phyloP scores from a whole-genome alignment of 805 yeast genomes.

The Ogataea populi-albae region DNA sequence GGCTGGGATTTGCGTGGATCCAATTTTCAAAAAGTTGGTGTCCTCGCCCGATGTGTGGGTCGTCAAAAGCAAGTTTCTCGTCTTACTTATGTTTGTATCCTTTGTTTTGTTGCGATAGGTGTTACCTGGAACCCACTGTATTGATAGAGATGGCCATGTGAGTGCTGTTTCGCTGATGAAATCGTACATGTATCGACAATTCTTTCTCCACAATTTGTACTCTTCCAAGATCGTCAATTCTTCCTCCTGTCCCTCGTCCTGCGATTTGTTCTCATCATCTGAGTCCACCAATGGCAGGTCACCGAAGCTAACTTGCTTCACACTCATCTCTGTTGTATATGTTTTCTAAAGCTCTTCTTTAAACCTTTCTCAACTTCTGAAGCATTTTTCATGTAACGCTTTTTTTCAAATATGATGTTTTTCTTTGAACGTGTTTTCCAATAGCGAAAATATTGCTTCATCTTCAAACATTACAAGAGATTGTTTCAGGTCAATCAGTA shows the following conservation, averaged over 20 bases:
- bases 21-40: conserved; percentile 61
- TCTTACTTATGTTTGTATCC: conserved; percentile 28
- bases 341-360: too few relatives aligned
- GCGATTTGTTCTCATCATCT: conserved; percentile 15
- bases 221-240: conserved; percentile 57
- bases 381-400: background rate
- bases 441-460: too few relatives aligned
- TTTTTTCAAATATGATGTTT: background rate
- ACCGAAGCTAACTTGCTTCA: conserved; percentile 24
- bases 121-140: conserved; percentile 67
- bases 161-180: conserved; percentile 77
- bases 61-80: conserved; percentile 57
- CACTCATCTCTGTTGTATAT: too few relatives aligned
- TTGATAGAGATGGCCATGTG: conserved; percentile 78
- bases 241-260: conserved; percentile 26
- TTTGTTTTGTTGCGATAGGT: conserved; percentile 25
- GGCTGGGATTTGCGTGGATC: conserved; percentile 56
- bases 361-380: too few relatives aligned
- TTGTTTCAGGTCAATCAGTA: too few relatives aligned
- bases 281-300: conserved; percentile 21
- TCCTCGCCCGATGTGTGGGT: conserved; percentile 76
- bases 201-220: conserved; percentile 76
- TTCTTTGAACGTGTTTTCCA: background rate
- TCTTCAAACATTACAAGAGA: too few relatives aligned
- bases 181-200: conserved; percentile 79